phyloP scores from a whole-genome alignment of 345 rosid genomes.

The Brassica nigra region DNA sequence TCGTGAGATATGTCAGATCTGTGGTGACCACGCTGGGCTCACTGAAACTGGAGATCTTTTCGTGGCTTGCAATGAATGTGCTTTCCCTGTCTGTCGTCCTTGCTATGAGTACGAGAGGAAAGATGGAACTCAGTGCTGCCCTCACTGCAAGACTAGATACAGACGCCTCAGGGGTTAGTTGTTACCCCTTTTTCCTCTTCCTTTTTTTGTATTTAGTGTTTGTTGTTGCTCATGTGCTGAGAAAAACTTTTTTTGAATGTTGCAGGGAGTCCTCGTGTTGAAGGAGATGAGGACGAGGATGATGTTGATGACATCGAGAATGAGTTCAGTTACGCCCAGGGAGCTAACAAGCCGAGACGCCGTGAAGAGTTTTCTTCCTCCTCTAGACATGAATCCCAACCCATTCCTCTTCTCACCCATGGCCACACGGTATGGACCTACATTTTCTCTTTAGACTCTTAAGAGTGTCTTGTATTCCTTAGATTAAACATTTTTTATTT shows the following conservation, averaged over 20 bases:
- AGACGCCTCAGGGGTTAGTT: slow-evolving; percentile 82
- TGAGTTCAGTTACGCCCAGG: slow-evolving; percentile 82
- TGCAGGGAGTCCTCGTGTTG: slow-evolving; percentile 91
- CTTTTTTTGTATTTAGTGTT: neutral
- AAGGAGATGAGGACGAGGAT: slow-evolving; percentile 98
- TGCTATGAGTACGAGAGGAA: slow-evolving; percentile 98
- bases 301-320: slow-evolving; percentile 95
- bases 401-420: slow-evolving; percentile 90
- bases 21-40: slow-evolving; percentile 84
- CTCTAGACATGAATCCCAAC: slow-evolving; percentile 90
- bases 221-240: neutral
- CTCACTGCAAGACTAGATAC: slow-evolving; percentile 99
- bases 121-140: slow-evolving; percentile 98
- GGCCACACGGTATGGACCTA: slow-evolving; percentile 67
- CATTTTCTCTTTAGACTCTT: slow-evolving; percentile 8
- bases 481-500: neutral
- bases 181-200: neutral
- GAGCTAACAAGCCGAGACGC: slow-evolving; percentile 58
- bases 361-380: slow-evolving; percentile 91
- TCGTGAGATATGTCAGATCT: slow-evolving; percentile 90
- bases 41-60: slow-evolving; percentile 68
- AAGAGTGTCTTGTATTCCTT: neutral
- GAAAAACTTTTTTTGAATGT: slow-evolving; percentile 16
- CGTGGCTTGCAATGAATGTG: slow-evolving; percentile 99
- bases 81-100: slow-evolving; percentile 97